These are phyloP conservation scores for Diplodia intermedia DNA, from an alignment of 2,329 filamentous ascomycete species.

Conservation along the genomic window DNA sequence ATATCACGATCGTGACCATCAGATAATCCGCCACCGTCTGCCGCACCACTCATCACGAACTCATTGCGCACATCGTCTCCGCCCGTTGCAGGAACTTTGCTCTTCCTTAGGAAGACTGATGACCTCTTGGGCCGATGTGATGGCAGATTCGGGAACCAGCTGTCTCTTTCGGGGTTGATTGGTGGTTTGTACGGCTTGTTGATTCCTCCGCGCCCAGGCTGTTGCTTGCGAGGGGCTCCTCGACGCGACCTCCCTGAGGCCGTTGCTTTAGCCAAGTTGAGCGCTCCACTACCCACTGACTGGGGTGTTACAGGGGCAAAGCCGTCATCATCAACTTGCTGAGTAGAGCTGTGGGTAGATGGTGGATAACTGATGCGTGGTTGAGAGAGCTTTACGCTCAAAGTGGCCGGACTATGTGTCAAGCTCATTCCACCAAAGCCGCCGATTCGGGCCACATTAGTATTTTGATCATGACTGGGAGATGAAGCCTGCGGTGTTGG, in stretches of 20 bases:
- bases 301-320: background rate
- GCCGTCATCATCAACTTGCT: background rate
- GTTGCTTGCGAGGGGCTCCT: background rate
- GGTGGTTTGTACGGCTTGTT: constrained; percentile 27
- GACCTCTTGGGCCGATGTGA: background rate
- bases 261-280: background rate
- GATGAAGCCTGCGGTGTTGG: constrained; percentile 20
- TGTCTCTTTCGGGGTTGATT: constrained; percentile 10
- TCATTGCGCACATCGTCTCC: constrained; percentile 12
- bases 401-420: background rate
- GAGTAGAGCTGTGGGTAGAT: background rate
- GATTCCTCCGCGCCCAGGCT: background rate
- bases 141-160: background rate
- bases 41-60: background rate
- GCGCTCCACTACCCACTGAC: background rate
- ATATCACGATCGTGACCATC: constrained; percentile 42
- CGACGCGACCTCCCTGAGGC: background rate
- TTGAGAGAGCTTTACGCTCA: background rate
- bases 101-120: background rate
- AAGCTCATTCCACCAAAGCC: background rate
- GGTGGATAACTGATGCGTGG: background rate
- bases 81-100: background rate
- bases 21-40: constrained; percentile 34
- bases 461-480: background rate
- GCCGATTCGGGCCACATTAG: constrained; percentile 12